These are phyloP conservation scores for Poronia punctata DNA, from an alignment of 495 filamentous ascomycete genomes.

Conservation along the genomic window DNA sequence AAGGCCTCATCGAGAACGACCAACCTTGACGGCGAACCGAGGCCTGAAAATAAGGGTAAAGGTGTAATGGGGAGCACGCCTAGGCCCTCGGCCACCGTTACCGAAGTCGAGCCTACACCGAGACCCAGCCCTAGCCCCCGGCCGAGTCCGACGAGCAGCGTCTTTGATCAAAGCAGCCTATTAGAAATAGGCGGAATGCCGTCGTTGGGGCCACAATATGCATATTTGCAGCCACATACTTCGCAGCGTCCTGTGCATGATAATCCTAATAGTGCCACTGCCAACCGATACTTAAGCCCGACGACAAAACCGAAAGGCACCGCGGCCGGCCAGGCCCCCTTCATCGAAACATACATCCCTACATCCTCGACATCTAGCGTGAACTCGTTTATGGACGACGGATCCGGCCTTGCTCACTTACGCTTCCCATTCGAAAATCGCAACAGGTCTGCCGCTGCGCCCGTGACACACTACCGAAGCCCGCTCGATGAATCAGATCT, in stretches of 20 bases:
- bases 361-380: constrained; percentile 20
- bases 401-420: too few relatives aligned
- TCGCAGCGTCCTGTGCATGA: constrained; percentile 11
- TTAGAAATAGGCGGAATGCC: constrained; percentile 8
- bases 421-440: constrained; percentile 16
- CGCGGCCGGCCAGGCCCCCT: constrained; percentile 1
- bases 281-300: constrained; percentile 5
- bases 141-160: constrained; percentile 18
- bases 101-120: constrained; percentile 17
- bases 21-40: constrained; percentile 14
- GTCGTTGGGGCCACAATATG: constrained; percentile 12
- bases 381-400: constrained; percentile 5
- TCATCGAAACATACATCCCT: constrained; percentile 23
- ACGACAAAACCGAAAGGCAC: constrained; percentile 8
- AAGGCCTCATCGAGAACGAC: constrained; percentile 29
- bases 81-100: constrained; percentile 9
- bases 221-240: constrained; percentile 17
- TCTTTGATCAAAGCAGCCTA: constrained; percentile 15
- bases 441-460: constrained; percentile 8
- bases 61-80: constrained; percentile 5
- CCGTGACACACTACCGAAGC: constrained; percentile 5
- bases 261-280: constrained; percentile 1
- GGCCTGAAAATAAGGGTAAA: constrained; percentile 18
- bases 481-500: constrained; percentile 6
- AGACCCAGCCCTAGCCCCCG: constrained; percentile 25